Conservation (phyloP, 2,329 filamentous ascomycete genomes). For the Diaporthe caulivora region DNA sequence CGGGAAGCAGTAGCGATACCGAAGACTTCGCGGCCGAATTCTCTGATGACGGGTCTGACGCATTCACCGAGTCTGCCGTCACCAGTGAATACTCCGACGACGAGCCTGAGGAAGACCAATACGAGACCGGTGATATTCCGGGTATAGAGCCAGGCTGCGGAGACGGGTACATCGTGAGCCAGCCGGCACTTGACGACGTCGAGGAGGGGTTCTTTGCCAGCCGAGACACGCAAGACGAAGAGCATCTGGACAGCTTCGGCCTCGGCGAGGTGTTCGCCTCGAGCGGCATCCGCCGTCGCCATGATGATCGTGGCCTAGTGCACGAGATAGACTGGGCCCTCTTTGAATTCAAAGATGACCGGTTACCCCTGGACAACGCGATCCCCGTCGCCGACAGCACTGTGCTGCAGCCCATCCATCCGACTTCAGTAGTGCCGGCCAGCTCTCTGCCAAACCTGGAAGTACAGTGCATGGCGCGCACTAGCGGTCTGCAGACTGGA, state of each 20-base stretch:
- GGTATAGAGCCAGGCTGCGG: slow-evolving; percentile 82
- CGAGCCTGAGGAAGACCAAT: slow-evolving; percentile 63
- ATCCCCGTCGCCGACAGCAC: slow-evolving; percentile 60
- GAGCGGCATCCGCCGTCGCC: slow-evolving; percentile 85
- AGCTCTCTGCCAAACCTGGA: slow-evolving; percentile 77
- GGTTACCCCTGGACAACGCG: slow-evolving; percentile 78
- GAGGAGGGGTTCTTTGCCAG: slow-evolving; percentile 85
- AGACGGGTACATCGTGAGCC: slow-evolving; percentile 85
- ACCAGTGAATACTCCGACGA: slow-evolving; percentile 65
- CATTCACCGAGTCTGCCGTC: slow-evolving; percentile 62
- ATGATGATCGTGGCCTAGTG: slow-evolving; percentile 75
- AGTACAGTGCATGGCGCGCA: slow-evolving; percentile 91
- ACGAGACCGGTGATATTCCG: slow-evolving; percentile 80
- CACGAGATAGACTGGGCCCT: slow-evolving; percentile 98
- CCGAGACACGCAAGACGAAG: slow-evolving; percentile 78
- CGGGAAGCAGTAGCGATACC: slow-evolving; percentile 56
- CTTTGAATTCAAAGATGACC: slow-evolving; percentile 80
- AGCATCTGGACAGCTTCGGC: slow-evolving; percentile 84
- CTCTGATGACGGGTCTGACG: slow-evolving; percentile 71
- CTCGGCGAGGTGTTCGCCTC: slow-evolving; percentile 90
- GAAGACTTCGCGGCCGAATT: slow-evolving; percentile 72
- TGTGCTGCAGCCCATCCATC: slow-evolving; percentile 58
- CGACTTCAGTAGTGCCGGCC: slow-evolving; percentile 70
- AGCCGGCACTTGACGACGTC: slow-evolving; percentile 91
- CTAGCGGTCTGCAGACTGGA: slow-evolving; percentile 84